phyloP scores from a whole-genome alignment of 805 yeast species.

The Komagataella pseudopastoris region DNA sequence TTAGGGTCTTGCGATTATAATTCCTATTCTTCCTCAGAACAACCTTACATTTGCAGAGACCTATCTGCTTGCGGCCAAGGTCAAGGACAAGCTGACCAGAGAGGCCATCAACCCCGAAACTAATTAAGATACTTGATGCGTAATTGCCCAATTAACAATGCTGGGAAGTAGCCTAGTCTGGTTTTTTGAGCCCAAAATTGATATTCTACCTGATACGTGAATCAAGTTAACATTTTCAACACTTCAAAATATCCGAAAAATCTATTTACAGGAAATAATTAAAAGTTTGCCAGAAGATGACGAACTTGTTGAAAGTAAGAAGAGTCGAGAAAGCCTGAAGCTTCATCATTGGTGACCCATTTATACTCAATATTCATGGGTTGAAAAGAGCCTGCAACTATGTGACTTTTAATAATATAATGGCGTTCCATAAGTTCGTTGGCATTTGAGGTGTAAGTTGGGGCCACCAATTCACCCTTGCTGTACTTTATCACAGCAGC shows the following conservation, averaged over 20 bases:
- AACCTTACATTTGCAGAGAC: slow-evolving; percentile 24
- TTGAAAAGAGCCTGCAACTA: slow-evolving; percentile 68
- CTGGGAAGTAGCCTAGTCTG: not conserved
- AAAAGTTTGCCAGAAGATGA: slow-evolving; percentile 30
- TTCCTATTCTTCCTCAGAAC: not conserved
- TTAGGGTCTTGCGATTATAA: not conserved
- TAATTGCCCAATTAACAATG: no score
- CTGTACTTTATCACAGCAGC: slow-evolving; percentile 47
- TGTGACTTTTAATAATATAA: slow-evolving; percentile 76
- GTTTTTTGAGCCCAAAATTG: not conserved
- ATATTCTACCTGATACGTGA: no score
- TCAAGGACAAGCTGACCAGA: slow-evolving; percentile 45
- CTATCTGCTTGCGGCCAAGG: slow-evolving; percentile 49
- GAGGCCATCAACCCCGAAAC: slow-evolving; percentile 50
- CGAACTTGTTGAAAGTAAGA: slow-evolving; percentile 44
- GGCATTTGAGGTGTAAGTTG: slow-evolving; percentile 5
- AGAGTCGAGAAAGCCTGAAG: slow-evolving; percentile 33
- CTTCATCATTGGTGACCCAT: slow-evolving; percentile 82
- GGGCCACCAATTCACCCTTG: slow-evolving; percentile 13
- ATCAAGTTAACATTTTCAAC: no score
- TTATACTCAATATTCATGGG: slow-evolving; percentile 27
- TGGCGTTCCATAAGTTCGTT: slow-evolving; percentile 28
- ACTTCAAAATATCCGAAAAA: not conserved
- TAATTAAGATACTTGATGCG: slow-evolving; percentile 8
- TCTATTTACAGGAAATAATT: slow-evolving; percentile 4